Evolutionary conservation across 306 rosid species (phyloP), one percentile per base, ranked within the genome.

Genomic region (Crotalaria pallida): DNA sequence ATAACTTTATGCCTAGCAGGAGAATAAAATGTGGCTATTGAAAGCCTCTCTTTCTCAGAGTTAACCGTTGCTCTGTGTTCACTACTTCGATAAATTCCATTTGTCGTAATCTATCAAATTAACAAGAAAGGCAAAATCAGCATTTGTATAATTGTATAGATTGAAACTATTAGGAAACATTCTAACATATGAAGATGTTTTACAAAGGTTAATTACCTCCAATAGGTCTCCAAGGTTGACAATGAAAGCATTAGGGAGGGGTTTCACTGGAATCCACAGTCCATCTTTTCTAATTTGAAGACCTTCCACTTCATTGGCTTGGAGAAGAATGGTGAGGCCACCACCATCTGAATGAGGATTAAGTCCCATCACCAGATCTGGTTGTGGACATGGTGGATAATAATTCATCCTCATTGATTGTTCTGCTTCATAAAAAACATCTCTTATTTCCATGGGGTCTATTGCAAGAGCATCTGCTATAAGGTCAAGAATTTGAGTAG

Each of bases 231-330:
- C 86, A 33, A 84, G 10, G 65, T 84, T 84, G 53, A 81, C 45
- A 21, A 75, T 65, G 43, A 84, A 78, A 67, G 84, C 84, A 72
- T 81, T 72, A 6, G 85, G 84, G 29, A 84, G 75, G 8, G 88
- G 85, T 40, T 47, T 81, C 45, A 84, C 47, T 0, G 81, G 69
- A 78, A 84, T 36, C 88, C 86, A 84, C 1, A 17, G 4, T 44
- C 80, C 86, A 40, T 81, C 82, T 62, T 75, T 78, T 16, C 58
- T 48, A 8, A 78, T 67, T 29, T 84, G 84, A 8, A 84, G 84
- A 6, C 86, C 86, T 72, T 84, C 82, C 0, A 79, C 76, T 17
- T 84, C 82, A 68, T 74, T 69, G 58, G 49, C 40, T 40, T 82
- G 83, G 34, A 62, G 75, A 49, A 81, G 66, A 18, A 81, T 68